phyloP scores from a whole-genome alignment of 225 moss, liverwort and hornwort genomes.

The Marchantia paleacea region DNA sequence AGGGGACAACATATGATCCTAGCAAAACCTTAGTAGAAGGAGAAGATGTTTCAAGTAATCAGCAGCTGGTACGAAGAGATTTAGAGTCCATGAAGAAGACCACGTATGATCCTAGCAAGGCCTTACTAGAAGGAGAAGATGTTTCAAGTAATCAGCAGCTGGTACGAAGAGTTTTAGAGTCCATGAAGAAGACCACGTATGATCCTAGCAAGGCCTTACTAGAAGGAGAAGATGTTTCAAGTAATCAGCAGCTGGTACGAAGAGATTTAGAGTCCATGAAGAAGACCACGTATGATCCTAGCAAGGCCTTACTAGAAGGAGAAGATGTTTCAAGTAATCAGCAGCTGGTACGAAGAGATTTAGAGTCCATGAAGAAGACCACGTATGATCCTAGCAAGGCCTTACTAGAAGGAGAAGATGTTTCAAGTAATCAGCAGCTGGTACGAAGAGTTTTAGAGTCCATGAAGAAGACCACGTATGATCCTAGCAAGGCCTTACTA shows the following conservation, averaged over 20 bases:
- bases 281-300: neutral
- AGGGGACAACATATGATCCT: too few relatives aligned
- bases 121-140: too few relatives aligned
- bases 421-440: neutral
- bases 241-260: neutral
- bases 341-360: neutral
- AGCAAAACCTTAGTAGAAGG: too few relatives aligned
- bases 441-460: neutral
- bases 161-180: neutral
- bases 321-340: neutral
- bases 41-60: too few relatives aligned
- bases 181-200: neutral
- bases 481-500: neutral
- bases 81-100: too few relatives aligned
- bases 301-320: neutral
- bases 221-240: neutral
- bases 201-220: neutral
- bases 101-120: too few relatives aligned
- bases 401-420: neutral
- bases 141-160: neutral
- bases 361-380: neutral
- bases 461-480: neutral
- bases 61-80: too few relatives aligned
- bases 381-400: neutral
- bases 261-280: neutral